These are phyloP conservation scores for Calonectria pauciramosa DNA, from an alignment of 2,329 filamentous ascomycete species.

Conservation along the genomic window DNA sequence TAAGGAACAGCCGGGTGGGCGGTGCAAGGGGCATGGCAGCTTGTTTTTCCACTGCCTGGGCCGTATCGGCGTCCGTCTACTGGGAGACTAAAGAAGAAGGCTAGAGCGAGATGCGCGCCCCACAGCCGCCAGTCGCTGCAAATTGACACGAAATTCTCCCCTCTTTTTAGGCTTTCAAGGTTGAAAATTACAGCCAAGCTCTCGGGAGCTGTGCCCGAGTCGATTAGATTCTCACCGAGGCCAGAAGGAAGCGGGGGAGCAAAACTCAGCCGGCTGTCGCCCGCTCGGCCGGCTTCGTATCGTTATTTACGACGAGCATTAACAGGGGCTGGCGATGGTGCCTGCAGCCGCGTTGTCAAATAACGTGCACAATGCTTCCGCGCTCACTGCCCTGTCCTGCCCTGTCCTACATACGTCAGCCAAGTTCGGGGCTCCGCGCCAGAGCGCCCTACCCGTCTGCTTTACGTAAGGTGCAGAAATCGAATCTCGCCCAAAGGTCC, in stretches of 20 bases:
- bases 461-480: not conserved
- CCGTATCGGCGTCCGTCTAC: not conserved
- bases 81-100: not conserved
- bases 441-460: not conserved
- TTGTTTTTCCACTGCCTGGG: not conserved
- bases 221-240: not conserved
- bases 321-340: not conserved
- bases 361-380: not conserved
- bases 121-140: not conserved
- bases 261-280: not conserved
- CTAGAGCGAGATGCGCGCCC: not conserved
- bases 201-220: not conserved
- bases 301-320: not conserved
- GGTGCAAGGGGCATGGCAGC: not conserved
- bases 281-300: not conserved
- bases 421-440: not conserved
- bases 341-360: not conserved
- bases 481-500: not conserved
- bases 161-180: not conserved
- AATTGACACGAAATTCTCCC: not conserved
- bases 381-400: not conserved
- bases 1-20: not conserved
- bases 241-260: not conserved
- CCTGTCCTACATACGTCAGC: not conserved
- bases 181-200: not conserved